Percentiles rank a stretch among this genome's conserved stretches.
phyloP scores from a whole-genome alignment of 1,139 yeast genomes.

The Scheffersomyces cryptocercus region DNA sequence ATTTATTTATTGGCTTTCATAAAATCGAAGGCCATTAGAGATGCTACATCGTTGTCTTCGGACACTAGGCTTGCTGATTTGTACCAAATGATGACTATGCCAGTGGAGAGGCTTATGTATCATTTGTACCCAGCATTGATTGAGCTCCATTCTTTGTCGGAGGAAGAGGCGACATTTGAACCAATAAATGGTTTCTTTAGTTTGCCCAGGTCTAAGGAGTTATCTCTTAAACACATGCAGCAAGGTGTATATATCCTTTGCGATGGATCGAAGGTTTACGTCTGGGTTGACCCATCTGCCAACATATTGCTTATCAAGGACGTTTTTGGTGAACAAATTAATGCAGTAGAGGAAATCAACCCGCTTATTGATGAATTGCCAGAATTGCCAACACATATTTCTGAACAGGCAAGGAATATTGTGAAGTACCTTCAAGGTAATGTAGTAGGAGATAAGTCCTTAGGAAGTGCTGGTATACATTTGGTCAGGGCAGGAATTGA shows the following conservation, averaged over 20 bases:
- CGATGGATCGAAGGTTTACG: conserved; percentile 60
- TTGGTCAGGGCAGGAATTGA: conserved; percentile 69
- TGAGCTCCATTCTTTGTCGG: conserved; percentile 67
- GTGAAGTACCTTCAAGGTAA: conserved; percentile 50
- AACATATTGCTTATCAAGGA: conserved; percentile 70
- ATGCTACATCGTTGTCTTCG: conserved; percentile 42
- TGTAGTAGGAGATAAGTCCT: conserved; percentile 31
- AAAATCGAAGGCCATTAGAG: conserved; percentile 66
- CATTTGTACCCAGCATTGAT: conserved; percentile 81
- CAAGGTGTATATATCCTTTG: conserved; percentile 82
- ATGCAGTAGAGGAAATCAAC: conserved; percentile 44
- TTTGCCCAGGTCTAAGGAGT: conserved; percentile 52
- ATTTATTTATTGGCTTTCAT: conserved; percentile 67
- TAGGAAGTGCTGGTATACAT: conserved; percentile 49
- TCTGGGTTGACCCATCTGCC: conserved; percentile 75
- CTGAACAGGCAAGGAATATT: conserved; percentile 65
- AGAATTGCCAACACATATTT: conserved; percentile 65
- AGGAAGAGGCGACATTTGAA: conserved; percentile 52
- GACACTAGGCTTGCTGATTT: conserved; percentile 65
- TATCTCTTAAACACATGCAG: conserved; percentile 46
- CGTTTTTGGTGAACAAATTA: conserved; percentile 62
- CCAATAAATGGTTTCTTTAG: conserved; percentile 49
- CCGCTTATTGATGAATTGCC: conserved; percentile 68
- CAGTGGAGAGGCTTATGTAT: conserved; percentile 60
- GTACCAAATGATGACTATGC: conserved; percentile 54